phyloP scores from a whole-genome alignment of 345 rosid genomes.

The Citrus unshiu region DNA sequence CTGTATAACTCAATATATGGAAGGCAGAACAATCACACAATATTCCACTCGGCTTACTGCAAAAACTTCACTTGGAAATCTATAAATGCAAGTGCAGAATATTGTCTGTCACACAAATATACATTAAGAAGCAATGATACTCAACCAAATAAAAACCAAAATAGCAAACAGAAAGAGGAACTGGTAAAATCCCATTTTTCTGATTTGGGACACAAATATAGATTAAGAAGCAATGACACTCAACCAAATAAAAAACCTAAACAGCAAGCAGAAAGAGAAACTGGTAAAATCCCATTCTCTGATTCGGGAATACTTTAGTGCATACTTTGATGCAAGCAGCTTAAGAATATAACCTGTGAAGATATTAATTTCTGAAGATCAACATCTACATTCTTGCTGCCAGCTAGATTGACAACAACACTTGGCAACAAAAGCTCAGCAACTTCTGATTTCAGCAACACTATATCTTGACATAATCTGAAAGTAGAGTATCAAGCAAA shows the following conservation, averaged over 20 bases:
- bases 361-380: slow-evolving; percentile 60
- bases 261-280: not conserved
- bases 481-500: slow-evolving; percentile 14
- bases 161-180: not conserved
- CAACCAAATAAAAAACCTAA: not conserved
- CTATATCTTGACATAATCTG: slow-evolving; percentile 91
- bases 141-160: not conserved
- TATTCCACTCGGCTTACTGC: not conserved
- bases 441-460: slow-evolving; percentile 74
- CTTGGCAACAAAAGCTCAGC: slow-evolving; percentile 84
- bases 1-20: not conserved
- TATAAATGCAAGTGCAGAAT: not conserved
- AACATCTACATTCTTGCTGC: slow-evolving; percentile 46
- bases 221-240: not conserved
- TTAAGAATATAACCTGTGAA: slow-evolving; percentile 47
- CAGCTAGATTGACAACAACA: slow-evolving; percentile 70
- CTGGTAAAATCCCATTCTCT: not conserved
- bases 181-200: slow-evolving; percentile 1
- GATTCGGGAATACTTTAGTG: not conserved
- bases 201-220: not conserved
- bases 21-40: not conserved
- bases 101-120: not conserved
- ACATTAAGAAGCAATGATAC: not conserved
- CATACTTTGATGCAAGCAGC: not conserved
- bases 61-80: not conserved